A percentile compares a stretch with the other conserved stretches of the same genome.
Conservation (phyloP, 1,284 basidiomycete genomes). For the Pholiota adiposa region DNA sequence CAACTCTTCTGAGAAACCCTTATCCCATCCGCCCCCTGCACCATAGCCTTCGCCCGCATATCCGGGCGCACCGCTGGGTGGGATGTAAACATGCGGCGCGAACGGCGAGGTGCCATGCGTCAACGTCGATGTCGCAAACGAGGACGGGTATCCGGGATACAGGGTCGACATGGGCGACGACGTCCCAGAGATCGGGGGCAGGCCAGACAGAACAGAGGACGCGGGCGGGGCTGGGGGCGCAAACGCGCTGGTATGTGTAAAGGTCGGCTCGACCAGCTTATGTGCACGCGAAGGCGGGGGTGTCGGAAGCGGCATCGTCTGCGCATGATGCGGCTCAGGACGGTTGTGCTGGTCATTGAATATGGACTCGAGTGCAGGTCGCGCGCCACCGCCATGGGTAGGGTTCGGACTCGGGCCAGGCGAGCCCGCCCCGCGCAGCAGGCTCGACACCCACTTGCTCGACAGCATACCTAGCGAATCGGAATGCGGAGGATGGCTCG, state of each 20-base stretch:
- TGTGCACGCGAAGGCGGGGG: not conserved
- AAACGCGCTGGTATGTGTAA: slow-evolving; percentile 23
- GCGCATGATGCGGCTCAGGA: slow-evolving; percentile 1
- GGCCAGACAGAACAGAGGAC: slow-evolving; percentile 13
- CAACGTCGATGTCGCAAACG: slow-evolving; percentile 8
- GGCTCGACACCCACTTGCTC: slow-evolving; percentile 23
- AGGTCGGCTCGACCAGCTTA: slow-evolving; percentile 7
- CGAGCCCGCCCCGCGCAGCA: slow-evolving; percentile 13
- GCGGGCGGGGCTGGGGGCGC: slow-evolving; percentile 21
- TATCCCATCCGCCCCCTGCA: slow-evolving; percentile 52
- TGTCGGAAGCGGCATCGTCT: slow-evolving; percentile 8
- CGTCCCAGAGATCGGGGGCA: not conserved
- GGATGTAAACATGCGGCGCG: slow-evolving; percentile 56
- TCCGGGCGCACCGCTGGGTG: slow-evolving; percentile 80
- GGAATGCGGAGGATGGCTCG: slow-evolving; percentile 11
- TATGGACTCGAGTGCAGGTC: slow-evolving; percentile 22
- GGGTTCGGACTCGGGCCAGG: slow-evolving; percentile 5
- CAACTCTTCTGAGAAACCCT: slow-evolving; percentile 48
- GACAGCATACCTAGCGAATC: slow-evolving; percentile 13
- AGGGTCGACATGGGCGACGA: not conserved
- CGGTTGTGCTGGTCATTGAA: slow-evolving; percentile 8
- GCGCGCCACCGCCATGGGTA: slow-evolving; percentile 1
- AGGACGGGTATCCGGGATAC: not conserved
- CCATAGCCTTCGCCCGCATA: slow-evolving; percentile 61
- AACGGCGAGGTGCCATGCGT: slow-evolving; percentile 51